Base-by-base conservation (phyloP, 164 flowering plant genomes). In the Annona squamosa region DNA sequence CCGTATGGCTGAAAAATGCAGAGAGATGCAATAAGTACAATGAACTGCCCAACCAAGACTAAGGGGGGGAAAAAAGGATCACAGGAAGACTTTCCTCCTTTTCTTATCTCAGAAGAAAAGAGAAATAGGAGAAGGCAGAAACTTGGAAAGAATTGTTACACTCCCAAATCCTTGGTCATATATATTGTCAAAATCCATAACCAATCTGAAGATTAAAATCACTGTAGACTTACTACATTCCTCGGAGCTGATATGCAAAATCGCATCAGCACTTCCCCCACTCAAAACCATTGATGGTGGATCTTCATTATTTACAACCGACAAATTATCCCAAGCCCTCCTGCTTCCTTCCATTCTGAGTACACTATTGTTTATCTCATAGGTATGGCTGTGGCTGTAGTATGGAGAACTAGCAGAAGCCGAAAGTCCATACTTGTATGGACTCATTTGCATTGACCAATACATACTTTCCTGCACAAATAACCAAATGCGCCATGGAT, bases 381-480 rank as follows among this genome's bases (percentile, higher is more conserved):
- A 81, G 64, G 79, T 71, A 76, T 83, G 85, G 71, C 70, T 71
- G 77, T 83, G 71, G 70, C 82, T 81, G 80, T 81, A 87, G 76
- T 84, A 87, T 46, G 87, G 78, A 72, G 79, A 70, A 75, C 64
- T 80, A 67, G 88, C 88, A 61, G 84, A 75, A 66, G 87, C 93
- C 65, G 87, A 79, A 19, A 71, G 63, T 44, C 89, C 93, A 81
- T 79, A 86, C 77, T 94, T 92, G 79, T 89, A 87, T 61, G 81
- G 76, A 76, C 79, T 85, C 18, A 86, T 68, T 80, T 82, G 81
- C 71, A 74, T 81, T 48, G 86, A 78, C 59, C 97, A 87, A 65
- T 88, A 87, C 3, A 80, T 77, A 73, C 76, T 77, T 63, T 89
- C 95, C 98, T 91, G 85, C 85, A 82, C 57, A 78, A 16, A 69